These are phyloP conservation scores for Ascochyta rabiei DNA, from an alignment of 2,329 filamentous ascomycete species.

Conservation along the genomic window DNA sequence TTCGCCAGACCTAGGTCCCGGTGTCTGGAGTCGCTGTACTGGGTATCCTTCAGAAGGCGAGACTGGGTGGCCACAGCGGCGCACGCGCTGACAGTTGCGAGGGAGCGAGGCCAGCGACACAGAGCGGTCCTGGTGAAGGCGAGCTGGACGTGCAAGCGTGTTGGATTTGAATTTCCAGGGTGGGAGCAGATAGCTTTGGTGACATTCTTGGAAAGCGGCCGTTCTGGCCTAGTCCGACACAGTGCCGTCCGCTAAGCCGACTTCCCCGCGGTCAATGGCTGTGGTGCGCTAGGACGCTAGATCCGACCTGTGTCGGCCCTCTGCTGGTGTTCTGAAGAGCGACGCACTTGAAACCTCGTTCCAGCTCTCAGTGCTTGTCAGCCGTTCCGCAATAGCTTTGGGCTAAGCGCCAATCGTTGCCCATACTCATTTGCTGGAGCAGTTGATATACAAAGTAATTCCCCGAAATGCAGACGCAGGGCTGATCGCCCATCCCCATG, in stretches of 20 bases:
- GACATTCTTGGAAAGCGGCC: slow-evolving; percentile 37
- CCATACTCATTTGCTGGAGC: slow-evolving; percentile 29
- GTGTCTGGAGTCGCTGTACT: slow-evolving; percentile 19
- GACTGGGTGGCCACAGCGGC: slow-evolving; percentile 12
- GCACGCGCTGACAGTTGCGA: slow-evolving; percentile 17
- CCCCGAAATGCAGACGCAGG: slow-evolving; percentile 42
- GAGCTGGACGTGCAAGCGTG: slow-evolving; percentile 17
- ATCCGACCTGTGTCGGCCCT: slow-evolving; percentile 39
- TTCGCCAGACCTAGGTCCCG: slow-evolving; percentile 20
- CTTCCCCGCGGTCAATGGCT: slow-evolving; percentile 43
- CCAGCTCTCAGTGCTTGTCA: slow-evolving; percentile 41
- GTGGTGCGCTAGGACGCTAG: slow-evolving; percentile 43
- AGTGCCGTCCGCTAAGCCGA: slow-evolving; percentile 30
- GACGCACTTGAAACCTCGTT: slow-evolving; percentile 41
- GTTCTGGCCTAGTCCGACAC: slow-evolving; percentile 36
- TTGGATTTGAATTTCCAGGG: slow-evolving; percentile 25
- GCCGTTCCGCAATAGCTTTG: slow-evolving; percentile 35
- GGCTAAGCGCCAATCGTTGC: slow-evolving; percentile 35
- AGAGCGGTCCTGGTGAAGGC: slow-evolving; percentile 8
- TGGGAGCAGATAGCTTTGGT: slow-evolving; percentile 22
- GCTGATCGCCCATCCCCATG: slow-evolving; percentile 30
- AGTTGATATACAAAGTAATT: slow-evolving; percentile 41
- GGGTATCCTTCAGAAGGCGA: slow-evolving; percentile 14
- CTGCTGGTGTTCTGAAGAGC: slow-evolving; percentile 37
- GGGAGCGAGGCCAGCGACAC: slow-evolving; percentile 2